Evolutionary conservation across 106 monocot genomes (phyloP), one percentile per base, ranked within the genome.

Genomic region (Apostasia ramifera): DNA sequence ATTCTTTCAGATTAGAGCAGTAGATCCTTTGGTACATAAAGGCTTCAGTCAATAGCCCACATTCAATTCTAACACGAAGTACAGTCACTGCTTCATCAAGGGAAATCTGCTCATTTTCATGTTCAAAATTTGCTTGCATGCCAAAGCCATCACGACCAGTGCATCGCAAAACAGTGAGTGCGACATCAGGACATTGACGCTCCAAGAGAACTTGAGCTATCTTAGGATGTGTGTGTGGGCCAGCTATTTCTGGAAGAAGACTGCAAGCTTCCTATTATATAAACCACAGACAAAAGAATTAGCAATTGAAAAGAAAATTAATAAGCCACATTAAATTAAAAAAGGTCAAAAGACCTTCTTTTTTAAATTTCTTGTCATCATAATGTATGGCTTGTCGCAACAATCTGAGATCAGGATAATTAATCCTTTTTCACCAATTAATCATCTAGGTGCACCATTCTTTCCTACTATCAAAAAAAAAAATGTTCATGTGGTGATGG

Each of bases 1-100:
- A 59, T 45, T 88, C 89, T 71, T 88, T 91, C 47, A 76, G 78
- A 68, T 79, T 84, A 10, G 53, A 72, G 63, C 82, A 89, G 72
- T 86, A 80, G 67, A 70, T 73, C 73, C 95, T 92, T 64, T 81
- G 92, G 72, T 82, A 89, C 74, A 92, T 92, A 79, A 97, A 97
- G 38, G 92, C 89, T 78, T 88, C 92, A 67, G 95, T 89, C 67
- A 97, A 48, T 8, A 89, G 80, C 26, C 89, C 95, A 84, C 77
- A 86, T 11, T 97, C 95, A 68, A 89, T 77, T 83, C 81, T 84
- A 49, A 92, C 84, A 12, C 92, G 83, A 74, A 92, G 70, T 54
- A 80, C 85, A 66, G 79, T 89, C 13, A 92, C 74, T 57, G 95
- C 86, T 58, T 89, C 89, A 54, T 70, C 66, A 53, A 92, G 82